Evolutionary conservation across 2,329 filamentous ascomycete species (phyloP), one percentile per base, ranked within the genome.

Genomic region (Aspergillus ochraceoroseus): DNA sequence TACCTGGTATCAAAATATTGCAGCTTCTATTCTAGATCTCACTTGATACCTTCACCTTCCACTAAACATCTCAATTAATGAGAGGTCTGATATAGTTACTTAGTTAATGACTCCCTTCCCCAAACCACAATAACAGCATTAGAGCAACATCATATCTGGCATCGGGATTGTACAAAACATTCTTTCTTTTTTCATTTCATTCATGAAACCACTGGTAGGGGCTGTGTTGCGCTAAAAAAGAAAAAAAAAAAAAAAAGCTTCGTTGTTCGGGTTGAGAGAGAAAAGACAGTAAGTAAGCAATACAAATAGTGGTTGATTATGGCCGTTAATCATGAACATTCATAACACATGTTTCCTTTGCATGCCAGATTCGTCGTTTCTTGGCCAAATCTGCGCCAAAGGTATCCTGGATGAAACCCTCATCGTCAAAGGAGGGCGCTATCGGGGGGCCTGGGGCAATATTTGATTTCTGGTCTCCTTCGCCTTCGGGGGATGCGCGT

Each of bases 271-370:
- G n/a, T n/a, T n/a, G n/a, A n/a, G n/a, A n/a, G n/a, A n/a, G n/a
- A n/a, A n/a, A n/a, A n/a, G n/a, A n/a, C n/a, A n/a, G n/a, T n/a
- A n/a, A n/a, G n/a, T n/a, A n/a, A n/a, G n/a, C n/a, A n/a, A n/a
- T n/a, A n/a, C n/a, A n/a, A n/a, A n/a, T n/a, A n/a, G 9, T 11
- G n/a, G 7, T 32, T 13, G n/a, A 26, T 26, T 32, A 8, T 30
- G 31, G 23, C 26, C 15, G 18, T 55, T 44, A 62, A 35, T 56
- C 54, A 38, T 52, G 47, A 28, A 68, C 68, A 54, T 67, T 51
- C 46, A 73, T 61, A 20, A 65, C 58, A 57, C 70, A 72, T 9
- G 62, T 53, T 49, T 73, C 70, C 47, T 62, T 66, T 26, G 62
- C 54, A 54, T 69, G 60, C 70, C 70, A 73, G 41, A 65, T 64